Conservation (phyloP, 257 asterid species). For the Gentiana straminea region DNA sequence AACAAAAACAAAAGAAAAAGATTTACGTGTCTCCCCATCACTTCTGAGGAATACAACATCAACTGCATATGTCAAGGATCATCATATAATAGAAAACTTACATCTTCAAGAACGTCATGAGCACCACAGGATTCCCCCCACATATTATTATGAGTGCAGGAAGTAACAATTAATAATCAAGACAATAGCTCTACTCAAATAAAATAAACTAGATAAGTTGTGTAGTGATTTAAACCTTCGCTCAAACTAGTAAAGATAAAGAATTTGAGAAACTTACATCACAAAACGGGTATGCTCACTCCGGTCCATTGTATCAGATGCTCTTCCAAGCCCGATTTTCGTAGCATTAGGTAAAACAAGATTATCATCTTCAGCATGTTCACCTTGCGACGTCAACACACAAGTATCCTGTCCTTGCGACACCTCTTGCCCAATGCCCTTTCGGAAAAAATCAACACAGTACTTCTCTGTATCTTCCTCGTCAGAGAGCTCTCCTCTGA, state of each 20-base stretch:
- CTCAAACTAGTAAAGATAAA: not conserved
- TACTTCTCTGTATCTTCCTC: conserved; percentile 91
- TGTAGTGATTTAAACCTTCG: no score
- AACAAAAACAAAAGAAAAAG: no score
- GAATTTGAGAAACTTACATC: conserved; percentile 32
- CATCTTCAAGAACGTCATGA: no score
- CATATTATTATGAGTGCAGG: no score
- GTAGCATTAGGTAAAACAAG: conserved; percentile 23
- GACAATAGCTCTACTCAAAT: no score
- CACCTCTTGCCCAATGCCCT: conserved; percentile 45
- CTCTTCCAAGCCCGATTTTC: conserved; percentile 52
- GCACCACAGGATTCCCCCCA: no score
- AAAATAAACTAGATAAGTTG: no score
- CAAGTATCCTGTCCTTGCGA: conserved; percentile 21
- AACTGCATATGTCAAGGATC: no score
- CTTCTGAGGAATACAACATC: no score
- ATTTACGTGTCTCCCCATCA: no score
- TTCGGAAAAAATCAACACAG: conserved; percentile 87
- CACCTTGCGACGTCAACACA: conserved; percentile 25
- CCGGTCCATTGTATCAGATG: conserved; percentile 48
- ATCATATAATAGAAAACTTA: no score
- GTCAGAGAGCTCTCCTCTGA: conserved; percentile 79
- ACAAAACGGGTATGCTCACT: conserved; percentile 87
- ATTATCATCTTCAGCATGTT: conserved; percentile 34
- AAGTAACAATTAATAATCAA: no score